Base-by-base conservation (phyloP, 2,329 filamentous ascomycete genomes). In the Clarireedia sp. region DNA sequence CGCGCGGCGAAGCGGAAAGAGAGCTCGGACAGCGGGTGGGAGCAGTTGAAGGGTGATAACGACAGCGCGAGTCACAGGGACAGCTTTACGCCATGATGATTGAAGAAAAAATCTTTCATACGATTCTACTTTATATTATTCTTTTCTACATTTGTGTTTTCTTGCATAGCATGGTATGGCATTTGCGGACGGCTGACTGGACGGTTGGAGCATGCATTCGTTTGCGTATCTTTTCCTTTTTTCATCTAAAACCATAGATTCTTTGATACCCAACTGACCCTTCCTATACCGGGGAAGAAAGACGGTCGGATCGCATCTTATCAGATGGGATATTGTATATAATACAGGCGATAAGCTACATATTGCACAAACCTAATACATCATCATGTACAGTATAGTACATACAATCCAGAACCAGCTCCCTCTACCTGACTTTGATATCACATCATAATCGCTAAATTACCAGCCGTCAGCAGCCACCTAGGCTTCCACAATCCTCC, bases 391-490 rank as follows among this genome's bases (percentile, higher is more conserved):
- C 29, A 33, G 12, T 26, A 33, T 10, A 33, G 8, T 3, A 9
- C 29, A 12, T 12, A 33, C 29, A 12, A 33, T 14, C 12, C 29
- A 33, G 29, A 10, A 33, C 29, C 5, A 9, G 4, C 2, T 33
- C 4, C 4, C 29, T 33, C 29, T 12, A 33, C 29, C 12, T 12
- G 10, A 12, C 8, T 9, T 33, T 41, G 17, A 41, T n/a, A 41
- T 41, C 10, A n/a, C 9, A 41, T 5, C 38, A 17, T 19, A 41
- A 2, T 12, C 1, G 33, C 43, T 17, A 53, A 53, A 16, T 16
- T 41, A 3, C 17, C 38, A 38, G 6, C 47, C 3, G 29, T 54
- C 33, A 54, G 51, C 51, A 48, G 44, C 51, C 51, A 54, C 14
- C 19, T 40, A 54, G 51, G 23, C 43, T 17, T 12, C 43, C 12